A percentile compares a stretch with the other conserved stretches of the same genome.
Evolutionary conservation across 2,329 filamentous ascomycete genomes (phyloP).

Genomic region (Amesomyces nigricolor): DNA sequence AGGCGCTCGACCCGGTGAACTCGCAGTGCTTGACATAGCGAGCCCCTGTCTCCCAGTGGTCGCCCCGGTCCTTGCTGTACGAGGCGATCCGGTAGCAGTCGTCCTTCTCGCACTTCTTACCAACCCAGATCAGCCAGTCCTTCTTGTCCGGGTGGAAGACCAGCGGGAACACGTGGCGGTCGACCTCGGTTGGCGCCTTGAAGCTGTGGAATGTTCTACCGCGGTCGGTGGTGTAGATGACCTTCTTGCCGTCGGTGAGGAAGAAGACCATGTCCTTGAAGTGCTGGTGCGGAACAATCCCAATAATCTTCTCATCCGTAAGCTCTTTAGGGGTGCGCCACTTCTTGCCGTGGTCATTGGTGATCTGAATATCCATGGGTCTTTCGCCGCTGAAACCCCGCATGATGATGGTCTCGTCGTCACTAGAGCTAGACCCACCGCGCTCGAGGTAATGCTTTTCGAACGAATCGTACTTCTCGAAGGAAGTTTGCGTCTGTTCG

Average conservation of each 20-base stretch:
- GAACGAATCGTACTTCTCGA: constrained; percentile 51
- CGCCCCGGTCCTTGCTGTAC: constrained; percentile 72
- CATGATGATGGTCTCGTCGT: constrained; percentile 67
- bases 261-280: constrained; percentile 85
- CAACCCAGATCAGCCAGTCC: constrained; percentile 91
- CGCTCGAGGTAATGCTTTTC: constrained; percentile 74
- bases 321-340: constrained; percentile 64
- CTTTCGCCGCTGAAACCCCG: constrained; percentile 42
- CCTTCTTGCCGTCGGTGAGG: constrained; percentile 59
- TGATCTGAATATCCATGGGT: constrained; percentile 61
- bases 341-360: constrained; percentile 79
- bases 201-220: constrained; percentile 70
- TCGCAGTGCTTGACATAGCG: constrained; percentile 76
- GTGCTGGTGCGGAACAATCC: constrained; percentile 71
- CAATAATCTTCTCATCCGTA: constrained; percentile 61
- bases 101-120: constrained; percentile 59
- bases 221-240: constrained; percentile 78
- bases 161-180: constrained; percentile 42
- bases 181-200: constrained; percentile 55
- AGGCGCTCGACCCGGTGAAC: constrained; percentile 66
- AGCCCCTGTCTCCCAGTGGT: constrained; percentile 69
- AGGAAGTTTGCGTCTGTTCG: constrained; percentile 51
- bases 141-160: constrained; percentile 79
- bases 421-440: constrained; percentile 54
- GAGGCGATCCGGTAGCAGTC: constrained; percentile 71